Base-by-base conservation (phyloP, 2,329 filamentous ascomycete species). In the Colletotrichum tropicicola region DNA sequence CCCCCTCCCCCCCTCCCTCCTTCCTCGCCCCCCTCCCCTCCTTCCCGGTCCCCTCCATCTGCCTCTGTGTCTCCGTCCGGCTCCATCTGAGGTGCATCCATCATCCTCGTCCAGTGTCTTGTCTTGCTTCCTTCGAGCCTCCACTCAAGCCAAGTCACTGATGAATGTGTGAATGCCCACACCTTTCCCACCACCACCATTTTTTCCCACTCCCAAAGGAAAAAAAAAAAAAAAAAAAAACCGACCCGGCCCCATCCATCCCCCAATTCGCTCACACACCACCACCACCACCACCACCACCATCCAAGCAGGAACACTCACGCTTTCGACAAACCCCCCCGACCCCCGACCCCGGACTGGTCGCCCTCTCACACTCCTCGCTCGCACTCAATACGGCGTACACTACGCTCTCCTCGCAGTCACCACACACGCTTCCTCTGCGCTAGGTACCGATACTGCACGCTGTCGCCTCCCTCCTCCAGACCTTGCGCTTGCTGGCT, bases 401-500 rank as follows among this genome's bases (percentile, higher is more conserved):
- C n/a, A n/a, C 6, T 21, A 15, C 23, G 41, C 45, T 28, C 43
- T 57, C n/a, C 10, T 27, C 30, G 8, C 9, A n/a, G n/a, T n/a
- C 49, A 23, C 30, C 43, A 25, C 43, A 39, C 54, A 30, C 25
- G n/a, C 15, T 27, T 35, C 32, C 23, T 10, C n/a, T 48, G 19
- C 60, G 49, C 43, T 55, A 61, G 15, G 21, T 44, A 49, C 49
- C 43, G 30, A 52, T 37, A 47, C 60, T 53, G 55, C 39, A 28
- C 55, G 47, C 47, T 64, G 53, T 59, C 30, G 56, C 49, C 62
- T 56, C 51, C 30, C 49, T 39, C 62, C 51, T n/a, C n/a, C n/a
- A n/a, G n/a, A n/a, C n/a, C n/a, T n/a, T n/a, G n/a, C n/a, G n/a
- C n/a, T n/a, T n/a, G 23, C 58, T 57, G 45, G 41, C 19, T 35